Evolutionary conservation across 768 basidiomycete species (phyloP).

Genomic region (Podaxis carcinomalis): DNA sequence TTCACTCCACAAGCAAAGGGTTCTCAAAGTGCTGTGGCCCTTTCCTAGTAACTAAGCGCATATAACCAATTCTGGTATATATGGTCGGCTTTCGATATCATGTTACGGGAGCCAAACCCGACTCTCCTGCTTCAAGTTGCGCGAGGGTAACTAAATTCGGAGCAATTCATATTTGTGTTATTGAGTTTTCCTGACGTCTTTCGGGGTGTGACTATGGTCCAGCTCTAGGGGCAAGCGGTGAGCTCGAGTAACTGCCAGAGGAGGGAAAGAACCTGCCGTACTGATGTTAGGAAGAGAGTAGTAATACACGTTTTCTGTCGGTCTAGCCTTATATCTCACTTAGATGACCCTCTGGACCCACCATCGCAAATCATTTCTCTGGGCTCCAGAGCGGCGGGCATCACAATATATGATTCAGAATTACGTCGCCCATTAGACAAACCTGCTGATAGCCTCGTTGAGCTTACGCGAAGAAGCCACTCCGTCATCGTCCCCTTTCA

Average conservation of each 20-base stretch:
- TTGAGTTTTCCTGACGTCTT: not conserved
- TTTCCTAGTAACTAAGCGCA: not conserved
- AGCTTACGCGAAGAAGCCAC: not conserved
- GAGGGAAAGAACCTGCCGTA: constrained; percentile 67
- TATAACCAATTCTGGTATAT: constrained; percentile 26
- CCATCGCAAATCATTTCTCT: constrained; percentile 67
- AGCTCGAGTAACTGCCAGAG: constrained; percentile 56
- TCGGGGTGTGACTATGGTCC: not conserved
- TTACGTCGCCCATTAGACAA: constrained; percentile 28
- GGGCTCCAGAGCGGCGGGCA: constrained; percentile 71
- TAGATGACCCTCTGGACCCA: constrained; percentile 56
- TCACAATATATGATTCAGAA: constrained; percentile 57
- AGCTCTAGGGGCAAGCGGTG: constrained; percentile 31
- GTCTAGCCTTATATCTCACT: constrained; percentile 21
- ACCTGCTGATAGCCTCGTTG: not conserved
- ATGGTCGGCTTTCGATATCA: constrained; percentile 74
- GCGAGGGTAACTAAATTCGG: constrained; percentile 44
- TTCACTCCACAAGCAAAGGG: constrained; percentile 59
- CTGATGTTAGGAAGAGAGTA: constrained; percentile 59
- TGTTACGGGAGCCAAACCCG: constrained; percentile 44
- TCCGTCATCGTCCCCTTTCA: not conserved
- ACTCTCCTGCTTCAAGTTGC: constrained; percentile 42
- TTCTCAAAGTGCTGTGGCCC: not conserved
- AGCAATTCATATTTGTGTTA: not conserved
- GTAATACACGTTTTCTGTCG: constrained; percentile 30